Conservation (phyloP, 1,284 basidiomycete species). For the Coniferiporia sulphurascens region DNA sequence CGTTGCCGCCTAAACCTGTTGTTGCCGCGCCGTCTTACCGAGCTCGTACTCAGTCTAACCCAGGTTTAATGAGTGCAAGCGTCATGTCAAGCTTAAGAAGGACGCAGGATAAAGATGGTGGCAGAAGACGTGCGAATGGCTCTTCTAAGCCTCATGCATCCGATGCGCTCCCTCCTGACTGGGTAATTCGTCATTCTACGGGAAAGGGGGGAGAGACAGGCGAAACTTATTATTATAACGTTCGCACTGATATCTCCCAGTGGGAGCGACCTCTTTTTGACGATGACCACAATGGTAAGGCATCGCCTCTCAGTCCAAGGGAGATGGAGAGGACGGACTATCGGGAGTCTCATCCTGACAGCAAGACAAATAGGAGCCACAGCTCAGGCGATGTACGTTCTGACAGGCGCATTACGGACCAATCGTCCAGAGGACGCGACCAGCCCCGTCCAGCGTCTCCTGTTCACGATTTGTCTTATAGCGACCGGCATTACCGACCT, state of each 20-base stretch:
- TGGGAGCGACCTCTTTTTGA: slow-evolving; percentile 45
- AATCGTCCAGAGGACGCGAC: background rate
- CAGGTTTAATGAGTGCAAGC: slow-evolving; percentile 52
- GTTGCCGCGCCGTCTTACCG: slow-evolving; percentile 49
- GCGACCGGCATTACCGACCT: slow-evolving; percentile 17
- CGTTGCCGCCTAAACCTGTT: slow-evolving; percentile 68
- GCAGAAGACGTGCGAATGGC: slow-evolving; percentile 22
- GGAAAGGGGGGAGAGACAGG: slow-evolving; percentile 42
- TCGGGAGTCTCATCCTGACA: background rate
- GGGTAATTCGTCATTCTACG: slow-evolving; percentile 41
- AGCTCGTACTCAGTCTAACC: slow-evolving; percentile 39
- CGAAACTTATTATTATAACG: slow-evolving; percentile 56
- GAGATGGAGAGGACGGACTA: background rate
- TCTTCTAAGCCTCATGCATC: slow-evolving; percentile 15
- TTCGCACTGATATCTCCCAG: slow-evolving; percentile 50
- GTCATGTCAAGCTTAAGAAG: slow-evolving; percentile 46
- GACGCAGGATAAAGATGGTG: slow-evolving; percentile 17
- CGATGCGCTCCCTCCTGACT: slow-evolving; percentile 49
- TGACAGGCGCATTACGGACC: background rate
- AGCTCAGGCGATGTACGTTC: slow-evolving; percentile 7
- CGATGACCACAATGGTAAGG: slow-evolving; percentile 13
- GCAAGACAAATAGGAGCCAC: background rate
- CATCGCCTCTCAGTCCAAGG: slow-evolving; percentile 1
- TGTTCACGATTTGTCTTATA: background rate
- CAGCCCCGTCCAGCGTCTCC: slow-evolving; percentile 1